Base-by-base conservation (phyloP, 495 filamentous ascomycete genomes). In the Penicillium subrubescens region DNA sequence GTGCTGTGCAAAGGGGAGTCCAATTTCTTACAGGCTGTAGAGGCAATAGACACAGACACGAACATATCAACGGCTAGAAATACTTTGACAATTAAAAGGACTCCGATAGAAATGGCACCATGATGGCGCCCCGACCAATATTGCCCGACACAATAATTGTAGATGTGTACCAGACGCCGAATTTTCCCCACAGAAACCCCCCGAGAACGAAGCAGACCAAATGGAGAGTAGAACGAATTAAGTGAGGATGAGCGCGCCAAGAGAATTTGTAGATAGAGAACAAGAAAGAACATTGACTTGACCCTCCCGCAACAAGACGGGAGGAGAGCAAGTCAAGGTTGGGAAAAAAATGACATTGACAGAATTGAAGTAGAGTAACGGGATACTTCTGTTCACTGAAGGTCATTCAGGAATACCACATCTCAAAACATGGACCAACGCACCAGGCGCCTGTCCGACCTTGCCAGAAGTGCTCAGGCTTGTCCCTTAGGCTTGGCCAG, bases 401-500 rank as follows among this genome's bases (percentile, higher is more conserved):
- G 12, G 19, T 10, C 6, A 3, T 50, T 50, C 57, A 64, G 34
- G 33, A 27, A 56, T 21, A 57, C 19, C 5, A 55, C 52, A 46
- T 48, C 27, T 50, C 35, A 48, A 56, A 43, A 39, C 51, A 25
- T 51, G 35, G 60, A 35, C 25, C n/a, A 66, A 62, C 61, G 60
- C 68, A 34, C 64, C 66, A 65, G 64, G 63, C 65, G 57, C 57
- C 34, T 43, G 59, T 39, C 34, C 39, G 11, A 34, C 44, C 14
- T 35, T 5, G 14, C 37, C 41, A 60, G 21, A 27, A 31, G 2
- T 43, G 35, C 53, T 67, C 70, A 79, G 35, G 61, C 59, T 37
- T 77, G 79, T 21, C 68, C 68, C 73, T 83, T 85, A 4, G 83
- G 83, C 63, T 83, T 79, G 27, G 83, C 72, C 11, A 85, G 75